Evolutionary conservation across 2,329 filamentous ascomycete species (phyloP), one percentile per base, ranked within the genome.

Genomic region (Penicillium sp.): DNA sequence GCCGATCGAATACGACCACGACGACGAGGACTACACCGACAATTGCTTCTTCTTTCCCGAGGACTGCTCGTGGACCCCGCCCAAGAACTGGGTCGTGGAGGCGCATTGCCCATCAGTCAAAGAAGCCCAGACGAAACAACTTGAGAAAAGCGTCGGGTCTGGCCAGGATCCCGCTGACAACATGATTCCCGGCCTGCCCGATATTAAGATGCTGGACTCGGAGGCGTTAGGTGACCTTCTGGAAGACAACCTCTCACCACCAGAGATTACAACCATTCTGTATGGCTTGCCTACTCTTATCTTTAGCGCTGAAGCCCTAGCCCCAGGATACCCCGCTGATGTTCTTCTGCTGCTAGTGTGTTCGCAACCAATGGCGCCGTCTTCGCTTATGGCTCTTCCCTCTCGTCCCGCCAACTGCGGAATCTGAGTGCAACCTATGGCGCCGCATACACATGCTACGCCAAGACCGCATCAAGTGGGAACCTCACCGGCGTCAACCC

Each of bases 21-120:
- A 67, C 53, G 67, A 70, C 53, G 54, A 64, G 27, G 66, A 68
- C 42, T 68, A 67, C 39, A 54, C 54, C 41, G 67, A 70, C 33
- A 70, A 69, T 44, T 66, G 59, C 41, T 69, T 69, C 51, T 69
- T 70, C 48, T 69, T 69, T 26, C 67, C 65, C 7, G 67, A 70
- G 51, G 67, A 70, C 43, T 69, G 64, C 53, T 62, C 62, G 34
- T 69, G 60, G 49, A 60, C 64, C 11, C 64, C 65, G 10, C 56
- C 60, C 3, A 58, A 57, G 37, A 57, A 59, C 39, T 58, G 50
- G 47, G 48, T 50, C 21, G 53, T 58, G 20, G 59, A 61, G 38
- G 41, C 51, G n/a, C 47, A 62, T 14, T 33, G 35, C 29, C 30
- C 32, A 36, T 7, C 37, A 17, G 3, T n/a, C 8, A 27, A 47